phyloP scores from a whole-genome alignment of 306 rosid genomes.

The Pachyrhizus erosus region DNA sequence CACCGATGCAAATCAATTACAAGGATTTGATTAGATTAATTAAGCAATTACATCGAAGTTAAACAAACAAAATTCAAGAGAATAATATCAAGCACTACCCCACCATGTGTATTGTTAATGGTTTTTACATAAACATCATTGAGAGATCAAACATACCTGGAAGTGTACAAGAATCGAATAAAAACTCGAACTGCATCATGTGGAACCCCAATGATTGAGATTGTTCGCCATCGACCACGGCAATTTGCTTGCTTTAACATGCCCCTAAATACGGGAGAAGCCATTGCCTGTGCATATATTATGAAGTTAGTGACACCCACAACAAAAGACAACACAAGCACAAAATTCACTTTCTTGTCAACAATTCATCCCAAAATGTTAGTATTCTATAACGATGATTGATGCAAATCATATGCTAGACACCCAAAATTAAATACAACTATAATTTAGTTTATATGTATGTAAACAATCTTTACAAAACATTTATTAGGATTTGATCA shows the following conservation, averaged over 20 bases:
- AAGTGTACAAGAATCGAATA: constrained; percentile 77
- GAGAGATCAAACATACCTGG: constrained; percentile 56
- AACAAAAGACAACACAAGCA: background rate
- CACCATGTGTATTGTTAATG: background rate
- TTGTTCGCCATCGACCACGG: constrained; percentile 42
- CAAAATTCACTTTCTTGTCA: background rate
- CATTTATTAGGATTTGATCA: background rate
- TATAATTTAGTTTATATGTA: background rate
- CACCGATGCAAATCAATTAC: background rate
- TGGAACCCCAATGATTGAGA: constrained; percentile 78
- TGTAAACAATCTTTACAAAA: background rate
- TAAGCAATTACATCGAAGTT: constrained; percentile 8
- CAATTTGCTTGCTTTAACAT: constrained; percentile 58
- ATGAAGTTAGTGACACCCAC: constrained; percentile 33
- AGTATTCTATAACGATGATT: background rate
- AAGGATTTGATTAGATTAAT: background rate
- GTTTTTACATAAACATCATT: constrained; percentile 14
- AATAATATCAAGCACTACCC: background rate
- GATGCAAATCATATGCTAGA: background rate
- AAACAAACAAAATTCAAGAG: background rate
- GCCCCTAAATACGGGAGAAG: constrained; percentile 77
- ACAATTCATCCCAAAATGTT: background rate
- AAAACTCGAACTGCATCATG: constrained; percentile 77
- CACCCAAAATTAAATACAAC: background rate
- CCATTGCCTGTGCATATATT: constrained; percentile 61